These are phyloP conservation scores for Mortierella hygrophila DNA, from an alignment of 192 early-diverging fungal species.

Conservation along the genomic window DNA sequence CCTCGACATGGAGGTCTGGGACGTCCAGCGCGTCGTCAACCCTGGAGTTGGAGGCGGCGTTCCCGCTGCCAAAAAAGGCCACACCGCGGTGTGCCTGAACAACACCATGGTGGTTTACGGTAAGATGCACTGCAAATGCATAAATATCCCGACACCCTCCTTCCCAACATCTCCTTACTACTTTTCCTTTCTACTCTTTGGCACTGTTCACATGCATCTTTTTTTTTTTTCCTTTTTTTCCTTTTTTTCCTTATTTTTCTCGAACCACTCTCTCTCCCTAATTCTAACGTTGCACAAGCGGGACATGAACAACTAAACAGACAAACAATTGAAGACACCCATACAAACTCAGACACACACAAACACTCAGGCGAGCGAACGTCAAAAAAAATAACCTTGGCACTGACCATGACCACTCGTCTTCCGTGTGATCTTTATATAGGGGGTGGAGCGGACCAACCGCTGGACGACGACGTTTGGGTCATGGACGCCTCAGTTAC, in stretches of 20 bases:
- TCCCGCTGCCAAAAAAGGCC: conserved; percentile 68
- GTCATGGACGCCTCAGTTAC: conserved; percentile 54
- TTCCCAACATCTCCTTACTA: neutral
- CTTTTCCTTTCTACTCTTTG: neutral
- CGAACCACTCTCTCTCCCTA: neutral
- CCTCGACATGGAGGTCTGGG: conserved; percentile 63
- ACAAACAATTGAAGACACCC: neutral
- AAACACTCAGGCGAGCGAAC: neutral
- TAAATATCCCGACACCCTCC: too few relatives aligned
- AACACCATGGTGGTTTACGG: conserved; percentile 80
- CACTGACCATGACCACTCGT: conserved; percentile 11
- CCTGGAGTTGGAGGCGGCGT: conserved; percentile 46
- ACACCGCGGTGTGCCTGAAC: conserved; percentile 73
- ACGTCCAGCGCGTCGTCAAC: conserved; percentile 52
- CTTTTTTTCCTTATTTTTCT: neutral
- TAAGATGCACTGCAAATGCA: conserved; percentile 21
- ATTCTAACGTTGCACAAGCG: neutral
- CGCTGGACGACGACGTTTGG: conserved; percentile 63
- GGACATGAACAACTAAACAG: conserved; percentile 2
- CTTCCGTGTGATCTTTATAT: conserved; percentile 20
- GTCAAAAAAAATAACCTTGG: conserved; percentile 11
- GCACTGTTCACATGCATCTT: neutral
- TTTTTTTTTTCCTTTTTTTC: neutral
- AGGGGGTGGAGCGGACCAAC: conserved; percentile 56
- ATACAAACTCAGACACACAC: neutral